Conservation (phyloP, 1,284 basidiomycete genomes). For the Moesziomyces sp. region DNA sequence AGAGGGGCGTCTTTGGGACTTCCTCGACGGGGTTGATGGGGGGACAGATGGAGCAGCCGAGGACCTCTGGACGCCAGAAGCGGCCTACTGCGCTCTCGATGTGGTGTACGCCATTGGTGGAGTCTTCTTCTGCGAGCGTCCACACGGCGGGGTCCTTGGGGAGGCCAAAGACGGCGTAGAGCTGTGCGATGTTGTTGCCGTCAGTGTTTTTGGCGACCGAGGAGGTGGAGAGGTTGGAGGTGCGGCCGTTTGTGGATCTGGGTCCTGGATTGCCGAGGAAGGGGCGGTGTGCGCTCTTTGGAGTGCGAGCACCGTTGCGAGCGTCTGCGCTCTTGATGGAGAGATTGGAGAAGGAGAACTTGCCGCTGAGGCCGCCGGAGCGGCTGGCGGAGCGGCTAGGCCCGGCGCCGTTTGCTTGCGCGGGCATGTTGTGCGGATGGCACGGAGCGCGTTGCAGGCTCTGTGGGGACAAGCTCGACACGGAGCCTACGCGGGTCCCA, state of each 20-base stretch:
- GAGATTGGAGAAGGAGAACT: constrained; percentile 48
- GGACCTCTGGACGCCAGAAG: constrained; percentile 93
- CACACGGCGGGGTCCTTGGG: constrained; percentile 73
- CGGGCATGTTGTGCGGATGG: constrained; percentile 7
- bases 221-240: constrained; percentile 26
- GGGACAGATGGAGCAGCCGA: constrained; percentile 70
- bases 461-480: no score
- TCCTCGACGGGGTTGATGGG: constrained; percentile 41
- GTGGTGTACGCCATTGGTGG: constrained; percentile 83
- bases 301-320: constrained; percentile 20
- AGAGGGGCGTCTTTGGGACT: constrained; percentile 15
- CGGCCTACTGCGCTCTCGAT: constrained; percentile 86
- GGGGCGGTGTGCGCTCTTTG: constrained; percentile 19
- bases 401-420: constrained; percentile 13
- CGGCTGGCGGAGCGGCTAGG: constrained; percentile 33
- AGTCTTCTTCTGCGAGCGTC: constrained; percentile 90
- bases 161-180: constrained; percentile 71
- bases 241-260: constrained; percentile 8
- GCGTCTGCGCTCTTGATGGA: constrained; percentile 31
- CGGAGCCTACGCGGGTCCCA: no score
- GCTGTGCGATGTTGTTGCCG: constrained; percentile 68
- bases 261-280: constrained; percentile 24
- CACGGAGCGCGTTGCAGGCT: no score
- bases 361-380: constrained; percentile 19
- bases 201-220: constrained; percentile 36